Evolutionary conservation across 257 asterid genomes (phyloP), one percentile per base, ranked within the genome.

Genomic region (Lycium barbarum): DNA sequence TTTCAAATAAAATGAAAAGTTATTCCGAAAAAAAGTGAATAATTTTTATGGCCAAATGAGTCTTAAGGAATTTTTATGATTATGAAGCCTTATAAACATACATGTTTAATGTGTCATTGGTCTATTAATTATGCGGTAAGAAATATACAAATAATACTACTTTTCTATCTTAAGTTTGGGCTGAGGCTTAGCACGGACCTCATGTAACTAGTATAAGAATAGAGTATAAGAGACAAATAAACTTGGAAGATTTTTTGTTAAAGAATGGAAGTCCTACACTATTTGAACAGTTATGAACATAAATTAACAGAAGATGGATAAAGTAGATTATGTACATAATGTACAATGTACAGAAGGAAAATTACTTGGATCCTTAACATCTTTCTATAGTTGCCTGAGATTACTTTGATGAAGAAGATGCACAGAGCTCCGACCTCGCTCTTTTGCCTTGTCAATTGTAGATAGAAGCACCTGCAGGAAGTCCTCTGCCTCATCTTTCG

Each of bases 341-440:
- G 40, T 51, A 76, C 82, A 49, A 51, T 76, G 47, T 13, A 76
- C 82, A 76, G 20, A 51, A 13, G 2, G 81, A 51, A 49, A 49
- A 74, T n/a, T 74, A 74, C 81, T 51, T 76, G 63, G 63, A 51
- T 49, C 82, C 43, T 22, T 73, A 45, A 11, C 58, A 73, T 43
- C 58, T 11, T 47, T 76, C 63, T 76, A 76, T 51, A 49, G 4
- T 89, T 90, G 87, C 85, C 87, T 92, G 55, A 93, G 89, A 86
- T 84, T 93, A 84, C 93, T 92, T 86, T 92, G 97, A 88, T 94
- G 98, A 84, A 95, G 85, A 63, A 92, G 74, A 82, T 88, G 84
- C 82, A 86, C 88, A 83, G 90, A 83, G 62, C 93, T 90, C 93
- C 94, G 90, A 18, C 96, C 97, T 80, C 80, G 89, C 83, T 93